Base-by-base conservation (phyloP, 768 basidiomycete genomes). In the Amanita exitialis region DNA sequence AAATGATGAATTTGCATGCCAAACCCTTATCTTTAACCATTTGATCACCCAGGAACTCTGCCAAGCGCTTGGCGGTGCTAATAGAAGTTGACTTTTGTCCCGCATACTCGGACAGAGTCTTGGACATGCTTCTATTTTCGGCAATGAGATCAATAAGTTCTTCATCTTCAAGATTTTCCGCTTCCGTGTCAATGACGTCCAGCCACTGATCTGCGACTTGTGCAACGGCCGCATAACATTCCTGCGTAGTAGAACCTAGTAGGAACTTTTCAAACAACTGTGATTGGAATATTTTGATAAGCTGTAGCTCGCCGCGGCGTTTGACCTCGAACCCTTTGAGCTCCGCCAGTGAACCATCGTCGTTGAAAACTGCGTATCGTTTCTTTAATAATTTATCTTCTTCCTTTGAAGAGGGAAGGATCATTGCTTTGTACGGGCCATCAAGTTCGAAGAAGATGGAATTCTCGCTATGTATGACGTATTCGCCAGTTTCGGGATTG, bases 21-120 rank as follows among this genome's bases (percentile, higher is more conserved):
- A 99, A 81, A 52, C 96, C 96, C 64, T 98, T 99, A 71, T 98
- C 96, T 66, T 97, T 97, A 59, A 98, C 94, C 96, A 99, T 99
- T 59, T 93, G 89, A 62, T 93, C 84, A 28, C 96, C 96, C 51
- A 99, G 69, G 70, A 99, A 98, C 64, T 99, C 96, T 2, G 96
- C 93, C 18, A 99, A 75, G 53, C 96, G 83, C 57, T 79, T 83
- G 3, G 96, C 96, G 1, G 96, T 99, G 57, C 88, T 92, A 69
- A 99, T 99, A 1, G 94, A 96, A 0, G 96, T 99, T 27, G 94
- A 97, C 68, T 99, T 99, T 64, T 99, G 96, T 6, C 81, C 83
- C 3, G 77, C 96, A 62, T 99, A 98, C 66, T 98, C 96, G 1
- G 93, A 89, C 44, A 99, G 73, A 2, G 96, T 99, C 67, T 81